Conservation (phyloP, 805 yeast genomes). For the Saccharomycopsis guyanensis region DNA sequence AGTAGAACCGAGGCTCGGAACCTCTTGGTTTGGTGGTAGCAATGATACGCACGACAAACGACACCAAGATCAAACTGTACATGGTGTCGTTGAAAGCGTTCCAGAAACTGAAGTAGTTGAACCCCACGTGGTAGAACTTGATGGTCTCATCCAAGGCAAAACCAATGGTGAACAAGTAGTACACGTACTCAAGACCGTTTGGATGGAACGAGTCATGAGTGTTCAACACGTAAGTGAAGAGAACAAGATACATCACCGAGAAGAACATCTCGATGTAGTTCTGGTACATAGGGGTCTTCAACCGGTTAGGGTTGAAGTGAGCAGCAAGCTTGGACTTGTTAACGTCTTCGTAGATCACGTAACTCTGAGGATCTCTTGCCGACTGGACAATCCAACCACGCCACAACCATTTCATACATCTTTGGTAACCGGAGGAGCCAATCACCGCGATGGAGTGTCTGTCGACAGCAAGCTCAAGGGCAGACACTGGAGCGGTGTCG, state of each 20-base stretch:
- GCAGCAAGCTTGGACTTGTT: constrained; percentile 42
- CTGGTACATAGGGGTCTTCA: constrained; percentile 79
- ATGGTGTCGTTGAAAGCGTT: constrained; percentile 66
- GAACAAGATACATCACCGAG: constrained; percentile 50
- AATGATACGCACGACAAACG: constrained; percentile 46
- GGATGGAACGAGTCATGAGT: constrained; percentile 22
- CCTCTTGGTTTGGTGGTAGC: constrained; percentile 25
- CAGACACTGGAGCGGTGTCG: constrained; percentile 58
- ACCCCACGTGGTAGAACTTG: constrained; percentile 72
- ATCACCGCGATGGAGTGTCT: constrained; percentile 71
- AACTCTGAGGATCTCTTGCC: constrained; percentile 57
- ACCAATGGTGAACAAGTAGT: constrained; percentile 60
- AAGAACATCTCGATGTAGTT: constrained; percentile 61
- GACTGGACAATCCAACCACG: constrained; percentile 85
- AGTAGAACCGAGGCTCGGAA: constrained; percentile 21
- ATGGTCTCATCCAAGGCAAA: constrained; percentile 57
- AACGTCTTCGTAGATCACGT: constrained; percentile 54
- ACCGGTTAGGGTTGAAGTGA: constrained; percentile 76
- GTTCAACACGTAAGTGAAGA: constrained; percentile 48
- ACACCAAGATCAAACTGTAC: constrained; percentile 45
- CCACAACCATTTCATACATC: constrained; percentile 88
- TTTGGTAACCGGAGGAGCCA: constrained; percentile 72
- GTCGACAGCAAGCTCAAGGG: constrained; percentile 77
- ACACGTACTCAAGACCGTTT: constrained; percentile 46
- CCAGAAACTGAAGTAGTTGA: constrained; percentile 65